Base-by-base conservation (phyloP, 768 basidiomycete species). In the Mycena vitilis region DNA sequence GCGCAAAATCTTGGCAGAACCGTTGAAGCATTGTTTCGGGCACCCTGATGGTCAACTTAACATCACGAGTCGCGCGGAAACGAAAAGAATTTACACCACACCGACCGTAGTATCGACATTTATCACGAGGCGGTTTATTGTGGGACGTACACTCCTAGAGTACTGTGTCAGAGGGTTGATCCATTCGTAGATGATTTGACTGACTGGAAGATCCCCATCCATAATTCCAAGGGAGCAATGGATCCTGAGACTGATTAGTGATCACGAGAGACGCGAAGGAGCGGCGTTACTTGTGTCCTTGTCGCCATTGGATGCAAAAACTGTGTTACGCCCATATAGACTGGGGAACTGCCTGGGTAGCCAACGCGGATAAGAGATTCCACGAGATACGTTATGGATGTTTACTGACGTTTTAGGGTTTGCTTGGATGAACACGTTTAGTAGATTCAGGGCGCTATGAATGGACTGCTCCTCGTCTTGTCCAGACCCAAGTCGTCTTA, bases 151-250 rank as follows among this genome's bases (percentile, higher is more conserved):
- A 30, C 82, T 84, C 78, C 82, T 85, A 63, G 38, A 42, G 16
- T n/a, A 30, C 30, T 30, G 30, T 30, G 5, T 30, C 30, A 44
- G 70, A 55, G 56, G 36, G 52, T 38, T 36, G 58, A 30, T 30
- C 30, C 30, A 30, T 5, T 30, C 5, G 5, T 30, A 30, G 2
- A 30, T 30, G 30, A 30, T 3, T 30, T 30, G 30, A 30, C 30
- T 30, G 30, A 85, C 85, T 86, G 85, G 66, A 81, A 84, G 59
- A 78, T 80, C 0, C 85, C 85, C 18, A 79, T 81, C 73, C 84
- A 78, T 2, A 86, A 54, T 40, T 83, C 36, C 20, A 54, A 37
- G 1, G 79, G 79, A 10, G 65, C 57, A 37, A 78, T 76, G 36
- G 64, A 65, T 34, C 2, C 64, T 65, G 16, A n/a, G 15, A 18